Base-by-base conservation (phyloP, 441 rosid species). In the Isatis lusitanica region DNA sequence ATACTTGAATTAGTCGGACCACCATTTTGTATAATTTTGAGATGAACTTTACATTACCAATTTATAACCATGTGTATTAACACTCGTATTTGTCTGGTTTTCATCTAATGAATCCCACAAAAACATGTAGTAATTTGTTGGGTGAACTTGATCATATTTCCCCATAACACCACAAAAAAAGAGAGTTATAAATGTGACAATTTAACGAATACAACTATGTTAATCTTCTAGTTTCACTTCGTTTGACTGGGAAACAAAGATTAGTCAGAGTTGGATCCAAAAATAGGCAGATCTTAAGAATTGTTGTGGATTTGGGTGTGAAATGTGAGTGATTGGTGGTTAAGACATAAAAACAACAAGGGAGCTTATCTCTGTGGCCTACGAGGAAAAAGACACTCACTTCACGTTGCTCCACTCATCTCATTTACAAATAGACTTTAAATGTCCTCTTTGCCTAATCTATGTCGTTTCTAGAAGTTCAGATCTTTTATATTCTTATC, bases 291-390 rank as follows among this genome's bases (percentile, higher is more conserved):
- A 70, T 63, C 1, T 47, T 58, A 10, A 58, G n/a, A 7, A 15
- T 28, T 15, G 24, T 0, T 13, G 18, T 40, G 39, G 65, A 52
- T 75, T 53, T 70, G 61, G 6, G 17, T 47, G 60, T 55, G 66
- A 56, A 65, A 48, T 61, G 43, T 39, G 71, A 70, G 79, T 70
- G 75, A 76, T 17, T 76, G 71, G 79, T 75, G 51, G 79, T 24
- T 68, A 35, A 39, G 59, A 70, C 62, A 76, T 70, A 1, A 48
- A 71, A 63, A 56, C 61, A 70, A n/a, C 3, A 55, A 70, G 61
- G 71, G 57, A 57, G 79, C 75, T 76, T 70, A 70, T 76, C 75
- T 63, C 0, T 63, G 71, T 76, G 66, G 71, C 38, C 60, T 62
- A 55, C 48, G 17, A 55, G 7, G 71, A 70, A 7, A 69, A 70